phyloP scores from a whole-genome alignment of 257 asterid species.

The Petunia axillaris region DNA sequence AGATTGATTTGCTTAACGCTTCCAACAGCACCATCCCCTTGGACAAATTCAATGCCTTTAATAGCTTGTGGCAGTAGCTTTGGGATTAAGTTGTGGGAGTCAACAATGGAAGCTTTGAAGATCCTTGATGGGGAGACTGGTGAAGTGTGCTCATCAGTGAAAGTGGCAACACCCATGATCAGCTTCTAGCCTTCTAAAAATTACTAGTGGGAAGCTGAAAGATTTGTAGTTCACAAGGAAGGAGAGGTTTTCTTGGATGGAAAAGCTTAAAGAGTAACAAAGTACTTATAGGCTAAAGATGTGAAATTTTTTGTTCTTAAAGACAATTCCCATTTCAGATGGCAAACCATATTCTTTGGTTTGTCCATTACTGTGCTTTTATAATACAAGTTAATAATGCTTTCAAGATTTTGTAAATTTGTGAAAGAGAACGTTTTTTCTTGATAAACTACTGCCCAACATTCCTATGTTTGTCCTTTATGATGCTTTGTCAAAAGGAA shows the following conservation, averaged over 20 bases:
- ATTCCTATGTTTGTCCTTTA: no score
- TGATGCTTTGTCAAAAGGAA: no score
- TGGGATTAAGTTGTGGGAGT: slow-evolving; percentile 15
- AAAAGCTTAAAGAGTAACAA: neutral
- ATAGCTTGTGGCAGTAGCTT: slow-evolving; percentile 26
- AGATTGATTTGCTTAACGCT: slow-evolving; percentile 49
- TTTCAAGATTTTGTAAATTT: no score
- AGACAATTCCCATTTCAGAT: neutral
- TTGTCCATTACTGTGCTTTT: neutral
- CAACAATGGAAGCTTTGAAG: slow-evolving; percentile 5
- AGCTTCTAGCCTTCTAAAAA: neutral
- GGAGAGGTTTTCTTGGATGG: neutral
- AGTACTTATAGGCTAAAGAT: neutral
- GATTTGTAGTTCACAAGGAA: neutral
- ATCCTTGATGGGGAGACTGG: slow-evolving; percentile 23
- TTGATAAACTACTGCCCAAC: no score
- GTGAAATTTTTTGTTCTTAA: neutral
- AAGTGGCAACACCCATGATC: slow-evolving; percentile 22
- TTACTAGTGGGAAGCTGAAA: neutral
- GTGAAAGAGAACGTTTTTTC: no score
- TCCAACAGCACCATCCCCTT: slow-evolving; percentile 38
- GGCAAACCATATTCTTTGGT: neutral
- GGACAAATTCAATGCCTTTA: slow-evolving; percentile 32
- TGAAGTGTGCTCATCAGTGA: neutral
- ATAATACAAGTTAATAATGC: neutral